These are phyloP conservation scores for Cordyceps fumosorosea DNA, from an alignment of 2,329 filamentous ascomycete genomes.

Conservation along the genomic window DNA sequence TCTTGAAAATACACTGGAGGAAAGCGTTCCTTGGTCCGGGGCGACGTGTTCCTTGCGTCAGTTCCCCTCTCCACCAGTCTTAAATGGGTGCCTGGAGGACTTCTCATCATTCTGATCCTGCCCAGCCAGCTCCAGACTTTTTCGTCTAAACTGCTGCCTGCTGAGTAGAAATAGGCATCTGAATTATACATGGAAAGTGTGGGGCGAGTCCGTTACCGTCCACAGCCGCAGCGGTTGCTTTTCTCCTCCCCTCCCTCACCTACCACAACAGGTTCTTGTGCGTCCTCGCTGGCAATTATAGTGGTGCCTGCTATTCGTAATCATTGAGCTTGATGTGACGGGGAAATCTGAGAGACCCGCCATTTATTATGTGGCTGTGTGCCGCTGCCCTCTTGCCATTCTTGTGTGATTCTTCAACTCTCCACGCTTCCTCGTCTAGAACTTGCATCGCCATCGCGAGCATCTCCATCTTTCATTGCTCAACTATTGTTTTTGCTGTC, in stretches of 20 bases:
- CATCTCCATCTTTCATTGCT: too few relatives aligned
- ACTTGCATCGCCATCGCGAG: too few relatives aligned
- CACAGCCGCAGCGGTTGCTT: neutral
- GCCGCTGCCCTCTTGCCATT: neutral
- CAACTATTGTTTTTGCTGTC: neutral
- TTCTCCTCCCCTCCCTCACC: neutral
- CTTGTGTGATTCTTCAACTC: neutral
- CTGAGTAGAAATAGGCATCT: neutral
- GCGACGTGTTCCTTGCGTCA: neutral
- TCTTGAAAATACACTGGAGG: neutral
- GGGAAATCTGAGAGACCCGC: neutral
- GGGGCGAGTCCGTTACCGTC: neutral
- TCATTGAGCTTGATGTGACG: neutral
- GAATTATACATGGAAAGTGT: neutral
- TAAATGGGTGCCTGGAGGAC: neutral
- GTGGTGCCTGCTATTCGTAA: constrained; percentile 1
- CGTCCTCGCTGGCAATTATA: neutral
- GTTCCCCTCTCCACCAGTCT: neutral
- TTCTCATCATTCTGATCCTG: neutral
- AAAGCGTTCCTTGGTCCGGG: neutral
- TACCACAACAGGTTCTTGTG: neutral
- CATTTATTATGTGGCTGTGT: neutral
- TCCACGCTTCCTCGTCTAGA: neutral
- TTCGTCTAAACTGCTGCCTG: neutral
- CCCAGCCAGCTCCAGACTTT: neutral